Evolutionary conservation across 345 rosid species (phyloP).

Genomic region (Pugionium cornutum): DNA sequence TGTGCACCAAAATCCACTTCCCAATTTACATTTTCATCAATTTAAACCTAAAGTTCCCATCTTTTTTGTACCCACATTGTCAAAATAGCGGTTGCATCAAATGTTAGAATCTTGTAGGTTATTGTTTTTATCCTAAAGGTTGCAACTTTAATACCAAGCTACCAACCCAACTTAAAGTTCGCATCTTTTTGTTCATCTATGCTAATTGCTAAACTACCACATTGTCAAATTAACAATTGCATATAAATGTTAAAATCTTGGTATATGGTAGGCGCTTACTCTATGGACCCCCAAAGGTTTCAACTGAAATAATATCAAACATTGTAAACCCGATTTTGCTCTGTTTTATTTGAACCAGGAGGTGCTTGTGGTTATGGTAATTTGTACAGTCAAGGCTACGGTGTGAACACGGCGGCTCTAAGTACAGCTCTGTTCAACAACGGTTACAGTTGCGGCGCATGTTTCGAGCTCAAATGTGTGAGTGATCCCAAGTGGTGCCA

Average conservation of each 20-base stretch:
- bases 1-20: too few species aligned
- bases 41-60: slow-evolving; percentile 5
- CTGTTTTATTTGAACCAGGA: slow-evolving; percentile 35
- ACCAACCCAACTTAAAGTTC: neutral
- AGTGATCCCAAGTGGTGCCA: slow-evolving; percentile 65
- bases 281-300: neutral
- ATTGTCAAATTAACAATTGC: slow-evolving; percentile 18
- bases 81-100: too few species aligned
- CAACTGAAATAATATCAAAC: neutral
- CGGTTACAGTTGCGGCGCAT: slow-evolving; percentile 65
- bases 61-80: slow-evolving; percentile 19
- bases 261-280: neutral
- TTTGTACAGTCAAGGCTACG: slow-evolving; percentile 72
- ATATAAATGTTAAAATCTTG: neutral
- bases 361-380: slow-evolving; percentile 83
- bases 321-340: neutral
- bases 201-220: neutral
- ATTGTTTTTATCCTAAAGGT: neutral
- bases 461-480: slow-evolving; percentile 66
- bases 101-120: too few species aligned
- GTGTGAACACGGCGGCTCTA: slow-evolving; percentile 72
- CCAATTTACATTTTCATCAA: neutral
- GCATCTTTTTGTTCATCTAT: neutral
- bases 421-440: slow-evolving; percentile 78
- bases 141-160: neutral